A percentile compares a stretch with the other conserved stretches of the same genome.
phyloP scores from a whole-genome alignment of 2,329 filamentous ascomycete species.

The Cordyceps pruinosa region DNA sequence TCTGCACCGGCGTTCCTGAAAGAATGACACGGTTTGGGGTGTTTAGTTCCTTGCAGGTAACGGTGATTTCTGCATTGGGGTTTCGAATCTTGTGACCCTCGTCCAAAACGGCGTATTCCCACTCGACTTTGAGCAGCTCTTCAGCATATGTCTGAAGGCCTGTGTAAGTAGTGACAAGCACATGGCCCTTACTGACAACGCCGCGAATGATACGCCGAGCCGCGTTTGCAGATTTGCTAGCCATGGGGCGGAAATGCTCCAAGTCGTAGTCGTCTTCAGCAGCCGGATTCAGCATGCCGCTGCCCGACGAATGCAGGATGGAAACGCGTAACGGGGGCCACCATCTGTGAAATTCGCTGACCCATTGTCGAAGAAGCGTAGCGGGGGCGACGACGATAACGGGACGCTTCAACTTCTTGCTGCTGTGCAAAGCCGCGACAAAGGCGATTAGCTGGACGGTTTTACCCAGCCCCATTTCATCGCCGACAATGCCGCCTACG shows the following conservation, averaged over 20 bases:
- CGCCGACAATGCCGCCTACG: slow-evolving; percentile 89
- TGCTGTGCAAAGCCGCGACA: slow-evolving; percentile 86
- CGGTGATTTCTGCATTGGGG: slow-evolving; percentile 88
- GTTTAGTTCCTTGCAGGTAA: slow-evolving; percentile 87
- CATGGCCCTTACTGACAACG: slow-evolving; percentile 78
- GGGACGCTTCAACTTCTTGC: slow-evolving; percentile 73
- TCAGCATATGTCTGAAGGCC: slow-evolving; percentile 90
- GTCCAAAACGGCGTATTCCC: slow-evolving; percentile 90
- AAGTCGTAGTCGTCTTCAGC: slow-evolving; percentile 47
- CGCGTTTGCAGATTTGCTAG: slow-evolving; percentile 40
- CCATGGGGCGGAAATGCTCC: slow-evolving; percentile 32
- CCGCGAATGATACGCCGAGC: slow-evolving; percentile 76
- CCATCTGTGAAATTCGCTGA: slow-evolving; percentile 97
- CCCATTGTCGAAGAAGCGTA: slow-evolving; percentile 95
- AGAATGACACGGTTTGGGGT: slow-evolving; percentile 88
- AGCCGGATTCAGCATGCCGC: slow-evolving; percentile 87
- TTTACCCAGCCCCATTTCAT: slow-evolving; percentile 99
- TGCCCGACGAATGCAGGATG: slow-evolving; percentile 90
- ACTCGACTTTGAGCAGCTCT: slow-evolving; percentile 72
- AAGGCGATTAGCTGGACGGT: slow-evolving; percentile 70
- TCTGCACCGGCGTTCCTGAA: slow-evolving; percentile 96
- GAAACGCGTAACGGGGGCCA: slow-evolving; percentile 98
- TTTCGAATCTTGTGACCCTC: slow-evolving; percentile 98
- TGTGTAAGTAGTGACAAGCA: slow-evolving; percentile 91
- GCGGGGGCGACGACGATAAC: slow-evolving; percentile 90